Percentiles rank a stretch among this genome's conserved stretches.
Conservation (phyloP, 129 eudicot genomes). For the Flaveria bidentis region DNA sequence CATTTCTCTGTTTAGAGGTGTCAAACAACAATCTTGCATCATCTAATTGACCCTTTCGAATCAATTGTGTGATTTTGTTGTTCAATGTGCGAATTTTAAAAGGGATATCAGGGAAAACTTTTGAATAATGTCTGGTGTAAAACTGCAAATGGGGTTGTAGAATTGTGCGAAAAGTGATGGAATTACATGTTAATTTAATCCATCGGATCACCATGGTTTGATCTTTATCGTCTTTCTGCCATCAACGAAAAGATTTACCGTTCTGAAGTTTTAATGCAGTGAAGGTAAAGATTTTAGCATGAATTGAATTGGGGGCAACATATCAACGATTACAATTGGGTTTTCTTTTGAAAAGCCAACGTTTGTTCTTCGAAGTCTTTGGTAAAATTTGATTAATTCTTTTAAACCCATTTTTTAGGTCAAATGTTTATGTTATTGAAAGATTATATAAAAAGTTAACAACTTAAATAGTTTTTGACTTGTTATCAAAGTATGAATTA, state of each 20-base stretch:
- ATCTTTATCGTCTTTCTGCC: constrained; percentile 19
- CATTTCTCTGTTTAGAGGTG: constrained; percentile 43
- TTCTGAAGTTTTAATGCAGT: not conserved
- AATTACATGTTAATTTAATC: constrained; percentile 17
- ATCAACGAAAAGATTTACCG: not conserved
- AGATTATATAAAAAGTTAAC: no score
- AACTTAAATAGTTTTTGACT: no score
- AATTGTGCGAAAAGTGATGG: constrained; percentile 14
- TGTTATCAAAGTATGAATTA: no score
- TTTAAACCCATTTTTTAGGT: no score
- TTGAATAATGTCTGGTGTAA: constrained; percentile 22
- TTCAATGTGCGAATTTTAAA: constrained; percentile 40
- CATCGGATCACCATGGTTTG: constrained; percentile 26
- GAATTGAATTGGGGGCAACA: not conserved
- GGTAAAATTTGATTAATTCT: not conserved
- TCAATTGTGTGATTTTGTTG: constrained; percentile 46
- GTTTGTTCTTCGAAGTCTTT: not conserved
- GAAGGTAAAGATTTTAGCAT: not conserved
- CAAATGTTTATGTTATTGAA: no score
- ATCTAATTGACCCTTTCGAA: constrained; percentile 38
- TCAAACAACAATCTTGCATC: constrained; percentile 62
- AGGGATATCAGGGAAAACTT: not conserved
- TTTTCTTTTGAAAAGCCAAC: not conserved
- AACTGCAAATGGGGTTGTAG: constrained; percentile 8
- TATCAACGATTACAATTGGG: not conserved